A percentile compares a stretch with the other conserved stretches of the same genome.
These are phyloP conservation scores for Pharus latifolius DNA, from an alignment of 176 grass and related monocot genomes.

Conservation along the genomic window DNA sequence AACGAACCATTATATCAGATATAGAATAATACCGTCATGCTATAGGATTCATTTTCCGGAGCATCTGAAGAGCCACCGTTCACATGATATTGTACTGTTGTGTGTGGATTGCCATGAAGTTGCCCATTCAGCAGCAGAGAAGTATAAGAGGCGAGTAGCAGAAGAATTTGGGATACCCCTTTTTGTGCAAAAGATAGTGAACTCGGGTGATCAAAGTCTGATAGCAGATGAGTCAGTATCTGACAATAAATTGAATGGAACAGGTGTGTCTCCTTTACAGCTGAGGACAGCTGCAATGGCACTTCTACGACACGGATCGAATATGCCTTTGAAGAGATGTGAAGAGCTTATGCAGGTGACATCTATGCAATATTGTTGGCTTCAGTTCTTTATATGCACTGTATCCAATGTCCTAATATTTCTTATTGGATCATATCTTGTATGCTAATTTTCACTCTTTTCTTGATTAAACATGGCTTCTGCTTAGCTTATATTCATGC, in stretches of 20 bases:
- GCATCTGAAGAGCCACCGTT: constrained; percentile 95
- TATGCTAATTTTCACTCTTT: not conserved
- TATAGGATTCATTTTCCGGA: constrained; percentile 98
- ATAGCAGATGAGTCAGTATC: constrained; percentile 20
- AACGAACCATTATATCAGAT: constrained; percentile 89
- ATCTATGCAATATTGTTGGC: constrained; percentile 5
- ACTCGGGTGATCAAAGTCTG: constrained; percentile 54
- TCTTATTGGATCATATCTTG: not conserved
- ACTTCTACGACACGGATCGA: constrained; percentile 80
- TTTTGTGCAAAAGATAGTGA: constrained; percentile 93
- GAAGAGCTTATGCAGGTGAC: constrained; percentile 73
- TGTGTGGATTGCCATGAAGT: constrained; percentile 95
- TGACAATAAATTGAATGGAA: constrained; percentile 26
- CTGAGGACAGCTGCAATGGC: constrained; percentile 94
- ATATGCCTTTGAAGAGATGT: constrained; percentile 70
- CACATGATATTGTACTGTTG: constrained; percentile 95
- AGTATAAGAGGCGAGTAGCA: constrained; percentile 74
- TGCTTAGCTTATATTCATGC: not conserved
- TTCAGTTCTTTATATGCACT: not conserved
- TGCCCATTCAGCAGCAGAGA: constrained; percentile 79
- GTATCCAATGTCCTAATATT: constrained; percentile 5
- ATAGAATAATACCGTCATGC: constrained; percentile 97
- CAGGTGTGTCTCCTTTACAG: constrained; percentile 82
- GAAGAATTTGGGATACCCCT: constrained; percentile 79
- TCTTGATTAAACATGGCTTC: not conserved